Evolutionary conservation across 2,329 filamentous ascomycete species (phyloP).

Genomic region (Curvularia hawaiiensis): DNA sequence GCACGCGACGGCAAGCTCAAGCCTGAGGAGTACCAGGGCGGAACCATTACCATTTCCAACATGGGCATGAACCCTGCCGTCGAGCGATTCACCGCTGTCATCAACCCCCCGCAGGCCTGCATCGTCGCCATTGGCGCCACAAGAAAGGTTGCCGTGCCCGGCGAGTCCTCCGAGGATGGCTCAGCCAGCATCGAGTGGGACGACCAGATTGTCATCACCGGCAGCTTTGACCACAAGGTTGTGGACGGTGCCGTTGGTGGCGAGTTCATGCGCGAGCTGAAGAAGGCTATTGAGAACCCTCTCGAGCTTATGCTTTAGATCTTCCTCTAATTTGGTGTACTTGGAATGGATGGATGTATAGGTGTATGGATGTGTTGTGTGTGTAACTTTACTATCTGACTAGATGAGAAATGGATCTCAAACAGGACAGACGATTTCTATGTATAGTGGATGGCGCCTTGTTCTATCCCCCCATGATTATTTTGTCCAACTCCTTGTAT

Average conservation of each 20-base stretch:
- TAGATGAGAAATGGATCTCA: slow-evolving; percentile 20
- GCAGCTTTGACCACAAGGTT: slow-evolving; percentile 98
- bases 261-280: slow-evolving; percentile 96
- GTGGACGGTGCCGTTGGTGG: slow-evolving; percentile 95
- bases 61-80: slow-evolving; percentile 99
- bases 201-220: slow-evolving; percentile 94
- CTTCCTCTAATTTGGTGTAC: slow-evolving; percentile 18
- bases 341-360: slow-evolving; percentile 6
- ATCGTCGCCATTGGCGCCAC: slow-evolving; percentile 95
- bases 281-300: slow-evolving; percentile 97
- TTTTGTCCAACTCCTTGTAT: slow-evolving; percentile 18
- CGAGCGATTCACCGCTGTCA: slow-evolving; percentile 96
- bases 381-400: slow-evolving; percentile 33
- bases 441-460: slow-evolving; percentile 41
- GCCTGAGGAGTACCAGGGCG: slow-evolving; percentile 99
- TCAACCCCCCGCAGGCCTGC: slow-evolving; percentile 96
- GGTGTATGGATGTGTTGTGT: background rate
- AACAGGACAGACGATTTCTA: slow-evolving; percentile 23
- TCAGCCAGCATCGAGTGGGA: slow-evolving; percentile 81
- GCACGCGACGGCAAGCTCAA: slow-evolving; percentile 97
- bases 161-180: slow-evolving; percentile 78
- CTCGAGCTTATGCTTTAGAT: slow-evolving; percentile 85
- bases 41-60: slow-evolving; percentile 99
- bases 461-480: slow-evolving; percentile 19
- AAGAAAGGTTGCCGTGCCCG: slow-evolving; percentile 90